A percentile compares a stretch with the other conserved stretches of the same genome.
Evolutionary conservation across 345 rosid genomes (phyloP).

Genomic region (Rhizophora mangle): DNA sequence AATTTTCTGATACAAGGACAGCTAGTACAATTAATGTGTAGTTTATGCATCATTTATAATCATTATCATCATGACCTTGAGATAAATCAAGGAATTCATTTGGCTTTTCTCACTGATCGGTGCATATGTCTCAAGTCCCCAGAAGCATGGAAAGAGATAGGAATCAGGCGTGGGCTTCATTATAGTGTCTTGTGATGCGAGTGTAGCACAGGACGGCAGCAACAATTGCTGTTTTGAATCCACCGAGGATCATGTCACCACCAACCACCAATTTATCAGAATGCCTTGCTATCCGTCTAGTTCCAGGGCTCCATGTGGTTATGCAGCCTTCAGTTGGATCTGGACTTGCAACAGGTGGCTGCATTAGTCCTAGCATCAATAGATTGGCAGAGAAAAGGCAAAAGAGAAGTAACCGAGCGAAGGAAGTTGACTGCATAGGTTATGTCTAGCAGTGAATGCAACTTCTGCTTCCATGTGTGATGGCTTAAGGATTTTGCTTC

Average conservation of each 20-base stretch:
- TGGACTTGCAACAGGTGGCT: constrained; percentile 17
- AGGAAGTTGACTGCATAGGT: neutral
- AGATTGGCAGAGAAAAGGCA: constrained; percentile 13
- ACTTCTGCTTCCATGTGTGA: neutral
- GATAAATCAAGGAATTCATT: no score
- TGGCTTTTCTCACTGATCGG: no score
- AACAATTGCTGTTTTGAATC: constrained; percentile 26
- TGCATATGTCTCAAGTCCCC: neutral
- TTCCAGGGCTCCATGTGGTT: constrained; percentile 13
- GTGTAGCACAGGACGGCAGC: constrained; percentile 36
- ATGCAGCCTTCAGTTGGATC: constrained; percentile 15
- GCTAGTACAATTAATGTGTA: no score
- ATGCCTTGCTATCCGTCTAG: constrained; percentile 28
- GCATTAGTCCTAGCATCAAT: constrained; percentile 1
- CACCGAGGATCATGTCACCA: constrained; percentile 45
- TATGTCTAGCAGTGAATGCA: neutral
- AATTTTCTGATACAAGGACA: no score
- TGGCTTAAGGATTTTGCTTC: neutral
- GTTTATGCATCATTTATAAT: no score
- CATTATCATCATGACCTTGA: no score
- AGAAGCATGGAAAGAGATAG: neutral
- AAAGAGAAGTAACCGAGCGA: constrained; percentile 18
- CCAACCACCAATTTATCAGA: constrained; percentile 15
- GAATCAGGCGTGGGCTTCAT: constrained; percentile 2
- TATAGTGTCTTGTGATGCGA: constrained; percentile 26